A percentile compares a stretch with the other conserved stretches of the same genome.
Evolutionary conservation across 1,139 yeast species (phyloP).

Genomic region (Eremothecium cymbalariae): DNA sequence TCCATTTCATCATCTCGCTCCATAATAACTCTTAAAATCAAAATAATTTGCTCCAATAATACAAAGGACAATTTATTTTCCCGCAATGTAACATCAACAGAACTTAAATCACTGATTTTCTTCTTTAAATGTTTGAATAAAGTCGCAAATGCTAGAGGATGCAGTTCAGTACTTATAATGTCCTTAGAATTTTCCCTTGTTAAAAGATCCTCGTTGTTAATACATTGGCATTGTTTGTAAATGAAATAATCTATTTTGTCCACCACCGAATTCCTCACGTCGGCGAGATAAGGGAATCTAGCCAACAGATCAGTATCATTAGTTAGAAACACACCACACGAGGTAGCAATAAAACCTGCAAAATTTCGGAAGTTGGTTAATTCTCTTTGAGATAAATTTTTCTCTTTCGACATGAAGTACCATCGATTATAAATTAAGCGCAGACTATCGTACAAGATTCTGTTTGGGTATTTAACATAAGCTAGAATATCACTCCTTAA

Average conservation of each 20-base stretch:
- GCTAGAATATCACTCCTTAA: conserved; percentile 48
- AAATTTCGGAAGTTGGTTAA: conserved; percentile 45
- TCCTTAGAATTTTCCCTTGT: conserved; percentile 46
- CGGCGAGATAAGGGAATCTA: conserved; percentile 24
- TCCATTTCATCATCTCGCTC: conserved; percentile 35
- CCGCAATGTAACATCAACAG: conserved; percentile 24
- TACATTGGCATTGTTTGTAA: conserved; percentile 35
- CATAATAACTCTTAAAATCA: conserved; percentile 36
- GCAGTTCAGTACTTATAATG: conserved; percentile 39
- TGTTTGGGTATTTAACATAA: conserved; percentile 48
- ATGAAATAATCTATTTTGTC: conserved; percentile 47
- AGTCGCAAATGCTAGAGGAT: conserved; percentile 37
- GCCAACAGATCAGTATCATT: conserved; percentile 31
- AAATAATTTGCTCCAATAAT: conserved; percentile 37
- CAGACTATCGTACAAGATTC: conserved; percentile 57
- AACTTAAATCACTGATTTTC: conserved; percentile 19
- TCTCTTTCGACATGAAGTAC: conserved; percentile 32
- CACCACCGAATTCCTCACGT: conserved; percentile 33
- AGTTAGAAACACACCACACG: conserved; percentile 46
- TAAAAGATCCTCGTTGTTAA: conserved; percentile 44
- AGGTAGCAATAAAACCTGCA: conserved; percentile 54
- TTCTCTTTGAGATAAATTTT: conserved; percentile 25
- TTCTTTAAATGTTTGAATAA: conserved; percentile 30
- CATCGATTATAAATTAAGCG: conserved; percentile 49
- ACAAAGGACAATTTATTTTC: conserved; percentile 26